Base-by-base conservation (phyloP, 192 early-diverging fungal species). In the Lobosporangium transversale region DNA sequence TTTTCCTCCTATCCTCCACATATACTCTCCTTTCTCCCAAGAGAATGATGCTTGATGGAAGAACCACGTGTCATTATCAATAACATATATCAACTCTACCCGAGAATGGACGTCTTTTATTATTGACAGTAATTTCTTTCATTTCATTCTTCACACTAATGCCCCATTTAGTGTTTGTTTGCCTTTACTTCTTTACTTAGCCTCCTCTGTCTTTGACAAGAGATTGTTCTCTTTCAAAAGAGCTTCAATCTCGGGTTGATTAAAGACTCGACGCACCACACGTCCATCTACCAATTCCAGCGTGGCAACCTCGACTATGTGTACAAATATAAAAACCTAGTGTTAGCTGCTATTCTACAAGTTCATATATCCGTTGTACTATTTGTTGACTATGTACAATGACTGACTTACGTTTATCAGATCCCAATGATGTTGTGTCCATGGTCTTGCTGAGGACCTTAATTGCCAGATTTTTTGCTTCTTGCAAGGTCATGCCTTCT, bases 401-500 rank as follows among this genome's bases (percentile, higher is more conserved):
- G 9, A 32, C 53, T n/a, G 43, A 35, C 89, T 85, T 89, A 88
- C 95, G 80, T 78, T 98, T 97, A 66, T 99, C 96, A 74, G 90
- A 91, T 23, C 90, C 91, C 53, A 99, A 84, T 64, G 91, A 90
- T 33, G 95, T 92, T 23, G 91, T 89, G 58, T 99, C 98, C 89
- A 99, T 98, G 29, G 95, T 97, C 86, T 99, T 98, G 69, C 92
- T 90, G 53, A 98, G 86, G 3, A 98, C 95, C 80, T 97, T 95
- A 63, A 97, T 88, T 7, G 96, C 95, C 70, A 98, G 84, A 49
- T 83, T 89, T 49, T 92, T 92, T n/a, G 97, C 95, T 53, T 98
- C 95, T 49, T 94, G 86, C 71, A 99, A 81, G 3, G 90, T 88
- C 69, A 88, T 73, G 12, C 73, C 64, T 4, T 86, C 83, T 60